Evolutionary conservation across 208 protist genomes (phyloP).

Genomic region (Wallacemonas sp.): DNA sequence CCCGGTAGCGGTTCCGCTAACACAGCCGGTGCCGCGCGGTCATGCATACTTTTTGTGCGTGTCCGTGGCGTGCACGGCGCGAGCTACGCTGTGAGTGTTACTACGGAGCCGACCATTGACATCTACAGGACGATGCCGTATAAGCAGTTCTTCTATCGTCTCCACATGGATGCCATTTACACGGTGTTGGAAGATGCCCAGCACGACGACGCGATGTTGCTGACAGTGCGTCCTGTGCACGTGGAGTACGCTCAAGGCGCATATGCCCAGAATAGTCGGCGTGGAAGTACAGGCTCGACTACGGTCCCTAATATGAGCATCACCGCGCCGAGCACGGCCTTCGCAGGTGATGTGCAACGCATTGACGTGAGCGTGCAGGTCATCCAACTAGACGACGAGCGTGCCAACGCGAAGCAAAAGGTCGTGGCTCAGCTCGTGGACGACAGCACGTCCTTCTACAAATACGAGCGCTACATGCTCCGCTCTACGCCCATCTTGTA

Average conservation of each 20-base stretch:
- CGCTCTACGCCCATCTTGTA: conserved; percentile 65
- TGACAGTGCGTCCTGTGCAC: conserved; percentile 45
- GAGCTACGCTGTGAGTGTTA: conserved; percentile 80
- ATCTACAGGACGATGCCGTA: conserved; percentile 57
- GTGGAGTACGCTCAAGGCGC: conserved; percentile 50
- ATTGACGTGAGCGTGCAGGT: conserved; percentile 43
- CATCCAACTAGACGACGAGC: conserved; percentile 78
- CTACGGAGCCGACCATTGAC: conserved; percentile 62
- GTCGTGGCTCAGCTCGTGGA: conserved; percentile 68
- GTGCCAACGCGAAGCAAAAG: conserved; percentile 49
- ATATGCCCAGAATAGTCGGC: background rate
- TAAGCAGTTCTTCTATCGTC: conserved; percentile 53
- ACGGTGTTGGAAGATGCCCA: conserved; percentile 33
- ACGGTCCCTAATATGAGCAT: background rate
- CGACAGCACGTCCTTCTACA: conserved; percentile 23
- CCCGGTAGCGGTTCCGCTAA: too few species aligned
- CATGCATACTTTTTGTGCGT: conserved; percentile 58
- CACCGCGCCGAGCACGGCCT: background rate
- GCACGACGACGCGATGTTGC: conserved; percentile 35
- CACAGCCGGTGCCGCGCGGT: too few species aligned
- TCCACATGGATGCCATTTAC: conserved; percentile 57
- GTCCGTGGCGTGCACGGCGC: conserved; percentile 55
- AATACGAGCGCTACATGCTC: conserved; percentile 49
- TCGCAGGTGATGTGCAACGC: conserved; percentile 43
- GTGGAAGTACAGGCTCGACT: background rate